These are phyloP conservation scores for Didymella exigua DNA, from an alignment of 2,329 filamentous ascomycete genomes.

Conservation along the genomic window DNA sequence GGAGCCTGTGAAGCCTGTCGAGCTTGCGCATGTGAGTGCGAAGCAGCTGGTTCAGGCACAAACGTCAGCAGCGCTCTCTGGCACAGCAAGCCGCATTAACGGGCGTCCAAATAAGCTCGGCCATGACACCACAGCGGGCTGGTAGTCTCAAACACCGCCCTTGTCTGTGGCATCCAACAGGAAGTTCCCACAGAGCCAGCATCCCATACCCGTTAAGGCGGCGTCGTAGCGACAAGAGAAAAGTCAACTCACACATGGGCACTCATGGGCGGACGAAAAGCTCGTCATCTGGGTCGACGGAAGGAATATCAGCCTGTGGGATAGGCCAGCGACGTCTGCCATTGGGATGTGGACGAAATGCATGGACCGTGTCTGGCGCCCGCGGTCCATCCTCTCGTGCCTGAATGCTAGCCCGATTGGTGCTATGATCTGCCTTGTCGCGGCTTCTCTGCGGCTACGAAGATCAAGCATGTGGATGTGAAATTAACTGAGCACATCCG, in stretches of 20 bases:
- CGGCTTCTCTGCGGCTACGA: slow-evolving; percentile 24
- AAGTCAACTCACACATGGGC: slow-evolving; percentile 48
- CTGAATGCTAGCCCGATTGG: slow-evolving; percentile 35
- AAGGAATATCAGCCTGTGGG: slow-evolving; percentile 15
- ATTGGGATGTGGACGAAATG: slow-evolving; percentile 24
- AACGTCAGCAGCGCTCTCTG: slow-evolving; percentile 37
- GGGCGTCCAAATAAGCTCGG: slow-evolving; percentile 30
- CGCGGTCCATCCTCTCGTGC: slow-evolving; percentile 16
- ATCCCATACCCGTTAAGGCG: slow-evolving; percentile 10
- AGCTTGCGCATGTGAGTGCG: slow-evolving; percentile 48
- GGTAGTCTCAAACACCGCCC: slow-evolving; percentile 23
- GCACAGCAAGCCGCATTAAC: slow-evolving; percentile 19
- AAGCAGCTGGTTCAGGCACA: slow-evolving; percentile 44
- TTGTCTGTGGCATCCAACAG: slow-evolving; percentile 9
- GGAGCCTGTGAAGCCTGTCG: slow-evolving; percentile 47
- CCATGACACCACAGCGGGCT: slow-evolving; percentile 25
- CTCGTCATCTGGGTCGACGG: slow-evolving; percentile 38
- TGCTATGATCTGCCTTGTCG: slow-evolving; percentile 32
- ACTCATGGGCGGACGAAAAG: slow-evolving; percentile 32
- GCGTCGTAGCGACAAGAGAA: slow-evolving; percentile 3
- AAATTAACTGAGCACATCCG: slow-evolving; percentile 5
- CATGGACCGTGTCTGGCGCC: slow-evolving; percentile 23
- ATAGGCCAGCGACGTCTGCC: slow-evolving; percentile 20
- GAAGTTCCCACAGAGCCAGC: slow-evolving; percentile 27
- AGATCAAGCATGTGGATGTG: slow-evolving; percentile 28